Conservation (phyloP, 495 filamentous ascomycete species). For the Pyrenula massariospora region DNA sequence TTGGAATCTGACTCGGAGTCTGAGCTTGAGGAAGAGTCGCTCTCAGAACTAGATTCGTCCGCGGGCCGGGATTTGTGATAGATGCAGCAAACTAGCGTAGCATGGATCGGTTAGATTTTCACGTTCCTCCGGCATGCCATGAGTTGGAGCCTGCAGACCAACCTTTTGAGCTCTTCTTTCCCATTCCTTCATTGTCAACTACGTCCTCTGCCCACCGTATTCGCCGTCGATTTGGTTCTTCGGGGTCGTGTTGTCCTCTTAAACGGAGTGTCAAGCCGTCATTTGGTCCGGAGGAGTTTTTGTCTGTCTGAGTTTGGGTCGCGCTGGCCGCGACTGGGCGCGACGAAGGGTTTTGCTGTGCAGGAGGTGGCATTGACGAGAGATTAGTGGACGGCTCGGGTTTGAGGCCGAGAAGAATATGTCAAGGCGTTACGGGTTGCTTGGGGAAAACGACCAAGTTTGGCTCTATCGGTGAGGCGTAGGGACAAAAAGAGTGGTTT, state of each 20-base stretch:
- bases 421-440: no score
- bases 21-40: constrained; percentile 49
- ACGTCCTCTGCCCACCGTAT: constrained; percentile 88
- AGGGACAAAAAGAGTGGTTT: no score
- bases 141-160: constrained; percentile 3
- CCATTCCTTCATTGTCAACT: constrained; percentile 91
- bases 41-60: constrained; percentile 77
- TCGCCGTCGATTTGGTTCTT: neutral
- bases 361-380: neutral
- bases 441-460: no score
- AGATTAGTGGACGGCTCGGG: no score
- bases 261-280: neutral
- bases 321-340: neutral
- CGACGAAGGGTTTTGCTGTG: neutral
- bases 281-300: neutral
- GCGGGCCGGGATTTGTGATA: constrained; percentile 78
- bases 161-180: constrained; percentile 92
- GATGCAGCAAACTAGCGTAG: constrained; percentile 79
- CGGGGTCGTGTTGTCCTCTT: neutral
- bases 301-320: neutral
- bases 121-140: no score
- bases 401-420: no score
- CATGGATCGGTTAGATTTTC: neutral
- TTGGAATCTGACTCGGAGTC: constrained; percentile 49
- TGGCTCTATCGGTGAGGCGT: no score